Percentiles rank a stretch among this genome's conserved stretches.
phyloP scores from a whole-genome alignment of 83 land plant species.

The Thuja plicata region DNA sequence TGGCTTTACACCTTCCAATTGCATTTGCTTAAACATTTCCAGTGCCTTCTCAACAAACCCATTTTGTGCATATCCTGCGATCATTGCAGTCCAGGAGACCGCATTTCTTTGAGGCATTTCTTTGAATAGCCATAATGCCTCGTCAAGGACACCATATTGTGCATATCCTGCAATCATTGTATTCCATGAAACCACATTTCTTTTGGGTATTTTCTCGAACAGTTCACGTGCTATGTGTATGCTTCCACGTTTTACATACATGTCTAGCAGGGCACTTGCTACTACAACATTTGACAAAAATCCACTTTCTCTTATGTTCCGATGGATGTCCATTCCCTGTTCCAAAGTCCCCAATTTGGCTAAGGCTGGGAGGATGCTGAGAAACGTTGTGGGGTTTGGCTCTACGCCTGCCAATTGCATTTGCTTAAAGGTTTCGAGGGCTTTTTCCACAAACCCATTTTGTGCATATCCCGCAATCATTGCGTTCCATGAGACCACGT shows the following conservation, averaged over 20 bases:
- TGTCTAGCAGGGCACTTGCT: slow-evolving; percentile 1
- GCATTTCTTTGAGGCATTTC: slow-evolving; percentile 6
- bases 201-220: not conserved
- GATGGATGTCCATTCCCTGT: not conserved
- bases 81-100: slow-evolving; percentile 1
- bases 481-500: not conserved
- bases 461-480: not conserved
- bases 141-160: not conserved
- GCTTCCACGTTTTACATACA: slow-evolving; percentile 6
- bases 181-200: slow-evolving; percentile 7
- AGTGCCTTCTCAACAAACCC: not conserved
- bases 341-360: not conserved
- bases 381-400: not conserved
- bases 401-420: not conserved
- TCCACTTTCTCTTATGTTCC: not conserved
- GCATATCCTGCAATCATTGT: not conserved
- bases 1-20: not conserved
- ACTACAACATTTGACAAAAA: not conserved
- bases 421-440: not conserved
- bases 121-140: not conserved
- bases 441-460: not conserved
- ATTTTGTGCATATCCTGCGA: not conserved
- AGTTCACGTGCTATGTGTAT: not conserved
- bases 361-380: not conserved
- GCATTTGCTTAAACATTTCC: not conserved